Evolutionary conservation across 257 asterid genomes (phyloP).

Genomic region (Ilex asprella): DNA sequence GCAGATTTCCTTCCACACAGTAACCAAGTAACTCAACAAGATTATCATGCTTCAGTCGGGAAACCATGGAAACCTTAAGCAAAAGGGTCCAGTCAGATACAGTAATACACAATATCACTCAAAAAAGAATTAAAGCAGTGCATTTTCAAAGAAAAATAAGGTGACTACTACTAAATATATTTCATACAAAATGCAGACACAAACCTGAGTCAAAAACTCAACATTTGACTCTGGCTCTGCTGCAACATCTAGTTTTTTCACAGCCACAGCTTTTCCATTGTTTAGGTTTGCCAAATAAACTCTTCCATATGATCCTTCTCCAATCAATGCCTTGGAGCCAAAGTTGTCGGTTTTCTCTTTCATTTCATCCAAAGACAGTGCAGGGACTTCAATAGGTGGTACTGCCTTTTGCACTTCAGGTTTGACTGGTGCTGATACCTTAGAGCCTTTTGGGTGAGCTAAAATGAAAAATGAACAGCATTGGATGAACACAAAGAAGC

Average conservation of each 20-base stretch:
- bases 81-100: slow-evolving; percentile 11
- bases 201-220: slow-evolving; percentile 89
- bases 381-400: slow-evolving; percentile 81
- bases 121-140: slow-evolving; percentile 9
- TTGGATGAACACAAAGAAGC: neutral
- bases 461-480: neutral
- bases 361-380: slow-evolving; percentile 66
- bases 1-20: slow-evolving; percentile 86
- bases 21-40: slow-evolving; percentile 88
- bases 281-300: slow-evolving; percentile 66
- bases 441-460: slow-evolving; percentile 63
- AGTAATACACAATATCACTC: slow-evolving; percentile 10
- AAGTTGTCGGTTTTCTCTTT: slow-evolving; percentile 81
- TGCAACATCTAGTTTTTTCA: slow-evolving; percentile 91
- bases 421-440: slow-evolving; percentile 55
- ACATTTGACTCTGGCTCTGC: slow-evolving; percentile 83
- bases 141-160: slow-evolving; percentile 5
- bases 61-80: slow-evolving; percentile 82
- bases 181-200: neutral
- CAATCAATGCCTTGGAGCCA: slow-evolving; percentile 78
- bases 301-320: slow-evolving; percentile 93
- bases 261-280: slow-evolving; percentile 78
- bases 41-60: slow-evolving; percentile 87
- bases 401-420: slow-evolving; percentile 57
- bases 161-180: slow-evolving; percentile 5